Percentiles rank a stretch among this genome's conserved stretches.
Conservation (phyloP, 139 green algal species). For the Asterochloris erici region DNA sequence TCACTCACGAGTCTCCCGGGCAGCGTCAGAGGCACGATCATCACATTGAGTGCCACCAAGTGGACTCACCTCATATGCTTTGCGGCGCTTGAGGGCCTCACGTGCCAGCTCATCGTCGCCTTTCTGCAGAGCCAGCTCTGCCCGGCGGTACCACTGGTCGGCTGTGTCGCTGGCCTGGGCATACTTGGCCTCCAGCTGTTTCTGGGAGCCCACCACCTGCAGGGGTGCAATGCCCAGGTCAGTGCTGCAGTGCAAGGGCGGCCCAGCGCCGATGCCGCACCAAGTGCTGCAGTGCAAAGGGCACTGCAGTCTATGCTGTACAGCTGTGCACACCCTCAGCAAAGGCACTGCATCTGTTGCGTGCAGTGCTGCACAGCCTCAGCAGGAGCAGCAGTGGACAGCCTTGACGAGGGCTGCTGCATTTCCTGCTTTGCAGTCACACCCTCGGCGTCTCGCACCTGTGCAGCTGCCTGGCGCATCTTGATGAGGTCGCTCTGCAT, state of each 20-base stretch:
- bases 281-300: too few relatives aligned
- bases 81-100: constrained; percentile 88
- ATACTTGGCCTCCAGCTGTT: constrained; percentile 96
- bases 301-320: neutral
- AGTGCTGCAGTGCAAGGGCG: too few relatives aligned
- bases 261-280: too few relatives aligned
- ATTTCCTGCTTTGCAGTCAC: too few relatives aligned
- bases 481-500: constrained; percentile 98
- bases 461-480: constrained; percentile 93
- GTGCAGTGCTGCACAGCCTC: too few relatives aligned
- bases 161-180: constrained; percentile 73
- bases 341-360: neutral
- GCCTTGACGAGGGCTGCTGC: too few relatives aligned
- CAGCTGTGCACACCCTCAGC: neutral
- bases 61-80: constrained; percentile 71
- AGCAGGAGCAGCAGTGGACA: too few relatives aligned
- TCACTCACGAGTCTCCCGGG: too few relatives aligned
- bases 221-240: neutral
- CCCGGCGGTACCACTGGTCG: constrained; percentile 85
- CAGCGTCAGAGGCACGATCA: too few relatives aligned
- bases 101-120: constrained; percentile 94
- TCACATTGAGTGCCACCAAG: neutral
- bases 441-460: constrained; percentile 42
- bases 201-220: constrained; percentile 94
- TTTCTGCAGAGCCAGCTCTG: constrained; percentile 94